phyloP scores from a whole-genome alignment of 1,139 yeast species.

The Geotrichum siamense region DNA sequence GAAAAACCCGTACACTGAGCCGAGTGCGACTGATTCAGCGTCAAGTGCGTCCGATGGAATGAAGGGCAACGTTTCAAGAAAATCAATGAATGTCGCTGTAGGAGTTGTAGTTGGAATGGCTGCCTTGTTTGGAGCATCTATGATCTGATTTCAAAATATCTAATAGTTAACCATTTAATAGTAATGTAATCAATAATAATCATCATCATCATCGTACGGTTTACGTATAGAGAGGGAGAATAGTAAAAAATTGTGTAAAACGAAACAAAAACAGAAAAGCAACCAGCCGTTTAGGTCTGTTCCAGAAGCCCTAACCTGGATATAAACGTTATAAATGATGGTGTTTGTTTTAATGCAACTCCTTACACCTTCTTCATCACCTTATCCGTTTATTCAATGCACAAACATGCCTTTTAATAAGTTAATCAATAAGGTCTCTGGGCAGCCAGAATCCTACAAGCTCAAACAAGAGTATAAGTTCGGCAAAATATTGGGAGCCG shows the following conservation, averaged over 20 bases:
- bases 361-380: neutral
- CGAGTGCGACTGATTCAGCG: slow-evolving; percentile 7
- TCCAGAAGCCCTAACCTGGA: no score
- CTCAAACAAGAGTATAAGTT: slow-evolving; percentile 61
- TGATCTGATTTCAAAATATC: no score
- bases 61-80: slow-evolving; percentile 6
- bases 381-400: neutral
- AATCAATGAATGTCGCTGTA: slow-evolving; percentile 9
- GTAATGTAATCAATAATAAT: no score
- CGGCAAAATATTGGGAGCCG: slow-evolving; percentile 82
- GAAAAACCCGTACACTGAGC: slow-evolving; percentile 1
- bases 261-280: neutral
- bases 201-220: no score
- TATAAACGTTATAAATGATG: no score
- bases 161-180: no score
- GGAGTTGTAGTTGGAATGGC: slow-evolving; percentile 4
- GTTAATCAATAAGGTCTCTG: slow-evolving; percentile 38
- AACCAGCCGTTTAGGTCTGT: no score
- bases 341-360: no score
- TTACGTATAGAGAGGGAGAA: no score
- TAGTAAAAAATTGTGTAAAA: no score
- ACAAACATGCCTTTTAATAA: slow-evolving; percentile 4
- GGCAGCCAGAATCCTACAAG: slow-evolving; percentile 65
- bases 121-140: slow-evolving; percentile 7
- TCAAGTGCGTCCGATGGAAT: slow-evolving; percentile 4